A percentile compares a stretch with the other conserved stretches of the same genome.
These are phyloP conservation scores for Leccinum pellstonianum DNA, from an alignment of 768 basidiomycete genomes.

Conservation along the genomic window DNA sequence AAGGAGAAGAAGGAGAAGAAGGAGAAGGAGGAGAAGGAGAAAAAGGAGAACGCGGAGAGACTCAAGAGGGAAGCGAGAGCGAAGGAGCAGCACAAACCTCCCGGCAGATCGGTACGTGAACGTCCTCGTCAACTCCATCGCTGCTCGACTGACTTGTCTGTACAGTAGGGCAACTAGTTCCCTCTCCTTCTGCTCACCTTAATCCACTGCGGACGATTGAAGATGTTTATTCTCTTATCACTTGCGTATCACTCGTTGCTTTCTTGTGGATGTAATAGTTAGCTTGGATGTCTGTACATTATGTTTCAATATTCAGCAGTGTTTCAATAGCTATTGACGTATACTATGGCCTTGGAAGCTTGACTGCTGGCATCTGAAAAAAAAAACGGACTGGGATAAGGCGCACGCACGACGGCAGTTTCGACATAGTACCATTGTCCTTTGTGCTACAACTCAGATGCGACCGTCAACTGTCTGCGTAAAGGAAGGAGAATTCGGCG, in stretches of 20 bases:
- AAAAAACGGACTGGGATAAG: not conserved
- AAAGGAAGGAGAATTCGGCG: not conserved
- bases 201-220: conserved; percentile 1
- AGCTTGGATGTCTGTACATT: conserved; percentile 1
- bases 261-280: conserved; percentile 1
- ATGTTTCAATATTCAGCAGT: not conserved
- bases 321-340: not conserved
- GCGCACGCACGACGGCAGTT: not conserved
- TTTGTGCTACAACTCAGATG: not conserved
- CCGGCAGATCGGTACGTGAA: conserved; percentile 8
- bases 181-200: not conserved
- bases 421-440: not conserved
- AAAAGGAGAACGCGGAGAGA: no score
- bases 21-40: not conserved
- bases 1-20: not conserved
- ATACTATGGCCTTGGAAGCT: no score
- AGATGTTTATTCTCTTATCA: conserved; percentile 8
- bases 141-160: not conserved
- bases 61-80: not conserved
- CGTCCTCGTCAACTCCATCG: not conserved
- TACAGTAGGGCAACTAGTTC: conserved; percentile 3
- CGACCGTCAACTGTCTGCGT: not conserved
- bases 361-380: no score
- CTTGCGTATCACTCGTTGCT: not conserved
- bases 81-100: not conserved